phyloP scores from a whole-genome alignment of 305 asterid genomes.

The Fraxinus angustifolia region DNA sequence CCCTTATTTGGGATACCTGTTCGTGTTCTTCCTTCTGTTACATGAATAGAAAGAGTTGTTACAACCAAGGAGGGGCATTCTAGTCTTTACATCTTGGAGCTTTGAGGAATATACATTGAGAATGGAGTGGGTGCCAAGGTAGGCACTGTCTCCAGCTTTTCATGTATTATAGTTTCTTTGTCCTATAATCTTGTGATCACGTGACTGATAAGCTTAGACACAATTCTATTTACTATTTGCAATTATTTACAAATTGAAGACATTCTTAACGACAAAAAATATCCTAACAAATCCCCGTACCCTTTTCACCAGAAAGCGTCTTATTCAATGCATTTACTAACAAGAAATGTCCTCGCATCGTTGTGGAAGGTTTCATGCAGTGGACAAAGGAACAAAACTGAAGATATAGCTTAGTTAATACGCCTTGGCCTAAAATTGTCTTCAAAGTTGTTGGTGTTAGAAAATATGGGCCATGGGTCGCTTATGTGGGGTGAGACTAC shows the following conservation, averaged over 20 bases:
- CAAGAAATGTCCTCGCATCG: not conserved
- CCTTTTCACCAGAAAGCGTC: not conserved
- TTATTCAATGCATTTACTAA: not conserved
- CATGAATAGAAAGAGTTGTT: not conserved
- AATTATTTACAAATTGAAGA: not conserved
- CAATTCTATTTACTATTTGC: not conserved
- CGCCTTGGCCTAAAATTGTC: not conserved
- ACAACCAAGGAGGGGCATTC: not conserved
- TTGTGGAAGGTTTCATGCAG: not conserved
- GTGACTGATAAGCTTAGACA: not conserved
- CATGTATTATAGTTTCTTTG: not conserved
- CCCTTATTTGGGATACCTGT: not conserved
- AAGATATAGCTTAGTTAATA: not conserved
- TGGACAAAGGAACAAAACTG: not conserved
- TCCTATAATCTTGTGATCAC: not conserved
- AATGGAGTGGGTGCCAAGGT: conserved; percentile 4
- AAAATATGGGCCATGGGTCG: too few species aligned
- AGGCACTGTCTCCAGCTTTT: not conserved
- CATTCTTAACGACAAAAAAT: not conserved
- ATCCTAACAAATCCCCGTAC: not conserved
- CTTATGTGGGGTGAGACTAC: too few species aligned
- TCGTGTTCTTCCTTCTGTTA: not conserved
- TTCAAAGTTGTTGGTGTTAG: not conserved
- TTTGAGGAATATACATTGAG: not conserved
- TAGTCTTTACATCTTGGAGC: not conserved